Percentiles rank a stretch among this genome's conserved stretches.
These are phyloP conservation scores for Eucalyptus curtisii DNA, from an alignment of 345 rosid genomes.

Conservation along the genomic window DNA sequence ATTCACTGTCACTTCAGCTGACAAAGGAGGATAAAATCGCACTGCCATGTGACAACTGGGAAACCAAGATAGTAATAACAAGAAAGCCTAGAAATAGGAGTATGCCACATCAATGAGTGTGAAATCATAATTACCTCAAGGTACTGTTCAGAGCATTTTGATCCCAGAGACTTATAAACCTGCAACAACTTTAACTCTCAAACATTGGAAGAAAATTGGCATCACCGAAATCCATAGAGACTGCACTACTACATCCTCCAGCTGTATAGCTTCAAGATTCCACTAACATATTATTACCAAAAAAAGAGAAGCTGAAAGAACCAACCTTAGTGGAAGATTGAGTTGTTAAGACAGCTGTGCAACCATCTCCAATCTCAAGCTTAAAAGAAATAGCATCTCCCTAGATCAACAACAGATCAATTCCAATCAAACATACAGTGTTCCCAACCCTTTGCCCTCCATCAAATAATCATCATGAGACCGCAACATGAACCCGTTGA, in stretches of 20 bases:
- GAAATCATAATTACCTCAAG: slow-evolving; percentile 41
- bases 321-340: slow-evolving; percentile 89
- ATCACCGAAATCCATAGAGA: not conserved
- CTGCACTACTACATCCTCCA: not conserved
- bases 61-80: not conserved
- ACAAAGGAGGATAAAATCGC: not conserved
- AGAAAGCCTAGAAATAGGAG: not conserved
- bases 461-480: not conserved
- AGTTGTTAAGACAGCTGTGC: slow-evolving; percentile 69
- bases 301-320: not conserved
- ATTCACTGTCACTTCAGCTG: not conserved
- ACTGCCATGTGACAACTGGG: not conserved
- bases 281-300: not conserved
- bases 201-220: not conserved
- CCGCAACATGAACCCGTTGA: not conserved
- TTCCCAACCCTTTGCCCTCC: not conserved
- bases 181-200: not conserved
- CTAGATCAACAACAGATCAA: slow-evolving; percentile 5
- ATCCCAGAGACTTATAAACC: slow-evolving; percentile 80
- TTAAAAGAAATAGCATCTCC: slow-evolving; percentile 66
- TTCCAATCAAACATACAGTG: not conserved
- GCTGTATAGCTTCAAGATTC: not conserved
- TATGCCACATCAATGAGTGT: not conserved
- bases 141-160: slow-evolving; percentile 52
- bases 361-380: slow-evolving; percentile 50